Evolutionary conservation across 116 monocot genomes (phyloP), one percentile per base, ranked within the genome.

Genomic region (Papilionanthe hybrid): DNA sequence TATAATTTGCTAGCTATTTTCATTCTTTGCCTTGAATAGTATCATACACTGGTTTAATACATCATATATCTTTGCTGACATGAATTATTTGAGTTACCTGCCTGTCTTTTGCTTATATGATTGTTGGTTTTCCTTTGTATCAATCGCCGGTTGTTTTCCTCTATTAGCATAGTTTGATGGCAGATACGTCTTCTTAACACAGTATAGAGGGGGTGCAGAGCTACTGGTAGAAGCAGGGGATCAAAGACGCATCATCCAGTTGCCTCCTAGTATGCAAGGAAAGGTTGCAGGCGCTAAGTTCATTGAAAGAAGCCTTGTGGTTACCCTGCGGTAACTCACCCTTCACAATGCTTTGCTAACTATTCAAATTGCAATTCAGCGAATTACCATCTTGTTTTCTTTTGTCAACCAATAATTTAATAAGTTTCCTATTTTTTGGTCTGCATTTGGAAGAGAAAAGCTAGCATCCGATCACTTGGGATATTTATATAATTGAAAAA

Each of bases 241-340:
- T 58, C 96, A 96, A 76, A 93, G 96, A 63, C 88, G 96, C 7
- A 69, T 92, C 42, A 89, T 96, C 47, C 86, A 68, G 37, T 75
- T 96, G 79, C 96, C 96, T 65, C 1, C 72, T 44, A 74, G 28
- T 5, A 86, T 96, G 89, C 93, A 96, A 72, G 96, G 96, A 47
- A 96, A 89, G 80, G 96, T 96, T n/a, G 76, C 73, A n/a, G 94
- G 89, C 30, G 96, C 96, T 48, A 96, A 93, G 84, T 96, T 96
- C 79, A 55, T 81, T 23, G 88, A 89, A 75, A 83, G 86, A 55
- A 88, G 86, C 84, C 92, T 96, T 48, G 75, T 91, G 37, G 90
- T 96, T 29, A 91, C 81, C 2, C 79, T 96, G 48, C 81, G 83
- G 50, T 28, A 53, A 53, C n/a, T n/a, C 17, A 53, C 15, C 17